phyloP scores from a whole-genome alignment of 2,329 filamentous ascomycete species.

The Venturia oleaginea region DNA sequence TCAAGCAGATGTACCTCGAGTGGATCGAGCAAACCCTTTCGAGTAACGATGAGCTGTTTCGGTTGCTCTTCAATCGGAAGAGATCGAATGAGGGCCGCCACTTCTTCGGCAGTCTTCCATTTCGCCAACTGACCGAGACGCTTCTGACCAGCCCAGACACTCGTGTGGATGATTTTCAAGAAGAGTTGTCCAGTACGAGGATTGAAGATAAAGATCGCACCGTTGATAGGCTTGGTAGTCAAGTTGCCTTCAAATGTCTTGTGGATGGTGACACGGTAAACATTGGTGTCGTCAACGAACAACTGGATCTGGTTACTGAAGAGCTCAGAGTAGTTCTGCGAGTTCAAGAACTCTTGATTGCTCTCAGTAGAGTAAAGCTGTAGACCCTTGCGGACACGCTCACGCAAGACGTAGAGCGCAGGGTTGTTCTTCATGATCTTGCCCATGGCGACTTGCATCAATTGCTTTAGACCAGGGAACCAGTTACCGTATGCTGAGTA shows the following conservation, averaged over 20 bases:
- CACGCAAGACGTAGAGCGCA: constrained; percentile 86
- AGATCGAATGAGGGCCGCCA: constrained; percentile 90
- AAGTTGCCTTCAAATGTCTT: constrained; percentile 99
- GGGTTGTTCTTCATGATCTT: constrained; percentile 99
- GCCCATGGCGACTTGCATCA: constrained; percentile 96
- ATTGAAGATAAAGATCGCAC: constrained; percentile 99
- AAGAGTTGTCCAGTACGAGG: constrained; percentile 96
- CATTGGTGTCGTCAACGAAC: constrained; percentile 98
- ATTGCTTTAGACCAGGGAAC: constrained; percentile 92
- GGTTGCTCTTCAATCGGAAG: constrained; percentile 96
- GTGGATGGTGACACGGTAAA: constrained; percentile 98
- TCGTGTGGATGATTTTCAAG: constrained; percentile 98
- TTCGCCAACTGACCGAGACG: constrained; percentile 97
- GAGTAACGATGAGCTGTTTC: constrained; percentile 95
- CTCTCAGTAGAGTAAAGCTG: constrained; percentile 97
- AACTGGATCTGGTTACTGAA: constrained; percentile 99
- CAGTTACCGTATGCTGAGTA: constrained; percentile 98
- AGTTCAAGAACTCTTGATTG: constrained; percentile 98
- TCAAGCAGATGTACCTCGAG: constrained; percentile 95
- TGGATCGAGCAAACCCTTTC: constrained; percentile 93
- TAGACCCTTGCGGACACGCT: constrained; percentile 96
- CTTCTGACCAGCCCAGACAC: constrained; percentile 98
- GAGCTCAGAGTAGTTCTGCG: constrained; percentile 96
- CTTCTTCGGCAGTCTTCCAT: constrained; percentile 99
- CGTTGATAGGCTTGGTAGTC: constrained; percentile 98